These are phyloP conservation scores for Solanum pinnatisectum DNA, from an alignment of 257 asterid species.

Conservation along the genomic window DNA sequence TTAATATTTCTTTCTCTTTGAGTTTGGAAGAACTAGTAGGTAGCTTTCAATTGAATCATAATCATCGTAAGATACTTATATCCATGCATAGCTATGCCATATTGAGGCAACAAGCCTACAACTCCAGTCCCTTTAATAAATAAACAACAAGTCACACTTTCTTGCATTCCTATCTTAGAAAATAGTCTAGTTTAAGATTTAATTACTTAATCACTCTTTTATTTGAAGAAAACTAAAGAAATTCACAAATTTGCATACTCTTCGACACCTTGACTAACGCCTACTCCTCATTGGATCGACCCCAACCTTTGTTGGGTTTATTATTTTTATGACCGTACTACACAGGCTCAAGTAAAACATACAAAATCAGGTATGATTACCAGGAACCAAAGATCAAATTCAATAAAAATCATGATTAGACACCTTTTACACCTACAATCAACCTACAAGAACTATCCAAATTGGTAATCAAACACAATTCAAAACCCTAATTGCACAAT, in stretches of 20 bases:
- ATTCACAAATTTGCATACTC: background rate
- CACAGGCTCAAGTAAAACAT: background rate
- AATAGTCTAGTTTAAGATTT: background rate
- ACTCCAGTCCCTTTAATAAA: background rate
- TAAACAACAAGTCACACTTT: background rate
- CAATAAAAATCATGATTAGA: background rate
- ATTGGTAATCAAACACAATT: background rate
- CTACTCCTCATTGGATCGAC: background rate
- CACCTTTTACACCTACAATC: background rate
- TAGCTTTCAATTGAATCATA: background rate
- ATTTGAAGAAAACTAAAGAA: background rate
- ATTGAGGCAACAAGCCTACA: background rate
- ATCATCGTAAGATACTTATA: background rate
- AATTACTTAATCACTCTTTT: background rate
- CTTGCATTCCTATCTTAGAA: background rate
- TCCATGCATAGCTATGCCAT: background rate
- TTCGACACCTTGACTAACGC: background rate
- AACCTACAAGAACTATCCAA: background rate
- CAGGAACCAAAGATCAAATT: background rate
- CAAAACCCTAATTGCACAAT: background rate
- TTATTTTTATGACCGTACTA: too few species aligned
- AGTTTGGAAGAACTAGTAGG: background rate
- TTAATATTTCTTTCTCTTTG: background rate
- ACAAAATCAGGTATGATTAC: background rate
- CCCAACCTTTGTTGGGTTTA: background rate